Conservation (phyloP, 148 eudicot genomes). For the Tetragonia tetragonoides region DNA sequence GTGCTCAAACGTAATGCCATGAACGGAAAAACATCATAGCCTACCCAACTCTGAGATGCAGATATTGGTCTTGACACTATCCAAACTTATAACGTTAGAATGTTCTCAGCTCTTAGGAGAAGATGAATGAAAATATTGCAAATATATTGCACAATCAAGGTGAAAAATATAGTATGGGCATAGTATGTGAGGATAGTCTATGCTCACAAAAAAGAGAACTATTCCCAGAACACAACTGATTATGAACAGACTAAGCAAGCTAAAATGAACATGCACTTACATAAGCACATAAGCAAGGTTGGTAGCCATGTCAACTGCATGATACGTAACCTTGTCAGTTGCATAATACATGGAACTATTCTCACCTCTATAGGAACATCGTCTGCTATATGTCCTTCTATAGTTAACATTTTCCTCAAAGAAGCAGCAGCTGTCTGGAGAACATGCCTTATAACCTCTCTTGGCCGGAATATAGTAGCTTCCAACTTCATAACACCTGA, state of each 20-base stretch:
- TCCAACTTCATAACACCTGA: conserved; percentile 91
- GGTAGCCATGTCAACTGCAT: not conserved
- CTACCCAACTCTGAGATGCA: not conserved
- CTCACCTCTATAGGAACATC: conserved; percentile 81
- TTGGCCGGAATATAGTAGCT: conserved; percentile 88
- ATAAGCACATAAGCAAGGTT: not conserved
- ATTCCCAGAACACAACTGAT: too few species aligned
- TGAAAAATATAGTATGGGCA: not conserved
- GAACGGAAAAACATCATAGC: not conserved
- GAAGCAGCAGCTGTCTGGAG: conserved; percentile 97
- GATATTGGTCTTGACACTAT: not conserved
- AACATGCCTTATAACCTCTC: conserved; percentile 92
- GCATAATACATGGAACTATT: not conserved
- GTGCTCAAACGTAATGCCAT: too few species aligned
- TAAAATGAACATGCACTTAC: too few species aligned
- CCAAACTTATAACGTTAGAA: too few species aligned
- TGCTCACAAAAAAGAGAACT: too few species aligned
- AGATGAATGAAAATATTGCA: too few species aligned
- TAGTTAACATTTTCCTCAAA: conserved; percentile 56
- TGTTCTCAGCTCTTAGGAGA: too few species aligned
- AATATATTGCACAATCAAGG: too few species aligned
- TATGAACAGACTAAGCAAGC: too few species aligned
- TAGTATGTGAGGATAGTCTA: not conserved
- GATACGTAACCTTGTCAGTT: not conserved
- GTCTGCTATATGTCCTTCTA: conserved; percentile 82